phyloP scores from a whole-genome alignment of 495 filamentous ascomycete genomes.

The Lasiosphaeria ovina region DNA sequence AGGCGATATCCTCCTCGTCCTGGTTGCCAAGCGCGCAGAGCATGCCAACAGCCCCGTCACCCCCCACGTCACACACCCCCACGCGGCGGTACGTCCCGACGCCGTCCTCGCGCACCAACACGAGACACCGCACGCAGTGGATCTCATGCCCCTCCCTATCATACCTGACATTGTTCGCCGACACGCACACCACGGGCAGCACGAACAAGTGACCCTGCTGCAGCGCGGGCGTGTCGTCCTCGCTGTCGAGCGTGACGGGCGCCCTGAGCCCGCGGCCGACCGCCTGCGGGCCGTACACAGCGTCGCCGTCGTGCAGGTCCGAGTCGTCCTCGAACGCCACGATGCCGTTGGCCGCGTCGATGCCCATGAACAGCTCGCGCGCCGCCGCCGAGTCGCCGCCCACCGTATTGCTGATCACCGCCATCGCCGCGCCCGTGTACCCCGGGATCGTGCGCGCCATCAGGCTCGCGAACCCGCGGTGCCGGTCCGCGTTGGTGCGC shows the following conservation, averaged over 20 bases:
- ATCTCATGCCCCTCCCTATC: not conserved
- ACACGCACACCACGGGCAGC: not conserved
- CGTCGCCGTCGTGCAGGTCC: not conserved
- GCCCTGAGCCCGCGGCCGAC: not conserved
- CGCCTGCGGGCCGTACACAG: not conserved
- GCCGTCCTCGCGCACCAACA: not conserved
- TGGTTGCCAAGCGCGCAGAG: not conserved
- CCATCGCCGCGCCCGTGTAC: not conserved
- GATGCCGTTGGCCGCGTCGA: not conserved
- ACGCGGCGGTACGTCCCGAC: not conserved
- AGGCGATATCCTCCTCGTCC: not conserved
- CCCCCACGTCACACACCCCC: not conserved
- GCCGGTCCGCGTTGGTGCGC: not conserved
- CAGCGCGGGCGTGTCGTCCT: not conserved
- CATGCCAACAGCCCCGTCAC: not conserved
- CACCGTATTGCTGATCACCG: not conserved
- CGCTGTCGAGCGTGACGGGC: not conserved
- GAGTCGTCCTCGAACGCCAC: not conserved
- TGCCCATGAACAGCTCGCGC: not conserved
- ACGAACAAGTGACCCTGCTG: not conserved
- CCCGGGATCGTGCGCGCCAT: not conserved
- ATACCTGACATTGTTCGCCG: not conserved
- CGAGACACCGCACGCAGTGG: not conserved
- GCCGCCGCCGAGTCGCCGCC: not conserved
- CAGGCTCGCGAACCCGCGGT: not conserved